Conservation (phyloP, 192 early-diverging fungal genomes). For the Lunasporangiospora selenospora region DNA sequence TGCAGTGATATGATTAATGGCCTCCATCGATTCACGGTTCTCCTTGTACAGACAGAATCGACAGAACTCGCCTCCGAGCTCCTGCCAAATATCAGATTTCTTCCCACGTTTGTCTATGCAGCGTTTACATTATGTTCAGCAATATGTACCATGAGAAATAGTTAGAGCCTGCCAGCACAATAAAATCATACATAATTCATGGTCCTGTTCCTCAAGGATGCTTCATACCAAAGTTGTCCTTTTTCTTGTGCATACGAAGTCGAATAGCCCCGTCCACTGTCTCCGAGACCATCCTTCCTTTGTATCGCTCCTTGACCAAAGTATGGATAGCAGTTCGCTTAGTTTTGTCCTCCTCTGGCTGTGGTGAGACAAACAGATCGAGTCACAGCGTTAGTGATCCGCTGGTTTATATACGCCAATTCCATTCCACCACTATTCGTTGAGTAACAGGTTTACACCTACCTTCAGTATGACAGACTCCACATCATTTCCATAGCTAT, state of each 20-base stretch:
- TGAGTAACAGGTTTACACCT: background rate
- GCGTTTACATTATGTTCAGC: no score
- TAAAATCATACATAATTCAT: background rate
- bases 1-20: conserved; percentile 66
- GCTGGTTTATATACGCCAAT: no score
- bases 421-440: no score
- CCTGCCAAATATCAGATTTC: conserved; percentile 55
- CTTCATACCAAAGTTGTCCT: conserved; percentile 32
- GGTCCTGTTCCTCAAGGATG: background rate
- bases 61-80: conserved; percentile 74
- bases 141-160: no score
- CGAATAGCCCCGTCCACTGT: conserved; percentile 51
- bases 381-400: conserved; percentile 8
- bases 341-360: conserved; percentile 58
- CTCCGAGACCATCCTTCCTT: conserved; percentile 53
- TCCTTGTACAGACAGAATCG: conserved; percentile 94
- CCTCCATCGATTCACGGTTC: conserved; percentile 92
- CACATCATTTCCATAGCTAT: conserved; percentile 38
- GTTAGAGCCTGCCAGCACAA: background rate
- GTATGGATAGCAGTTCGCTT: conserved; percentile 62
- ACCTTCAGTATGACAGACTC: conserved; percentile 44
- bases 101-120: conserved; percentile 35
- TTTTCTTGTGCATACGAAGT: conserved; percentile 52
- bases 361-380: background rate
- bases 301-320: conserved; percentile 58